phyloP scores from a whole-genome alignment of 176 grass and related monocot species.

The Cocos nucifera region DNA sequence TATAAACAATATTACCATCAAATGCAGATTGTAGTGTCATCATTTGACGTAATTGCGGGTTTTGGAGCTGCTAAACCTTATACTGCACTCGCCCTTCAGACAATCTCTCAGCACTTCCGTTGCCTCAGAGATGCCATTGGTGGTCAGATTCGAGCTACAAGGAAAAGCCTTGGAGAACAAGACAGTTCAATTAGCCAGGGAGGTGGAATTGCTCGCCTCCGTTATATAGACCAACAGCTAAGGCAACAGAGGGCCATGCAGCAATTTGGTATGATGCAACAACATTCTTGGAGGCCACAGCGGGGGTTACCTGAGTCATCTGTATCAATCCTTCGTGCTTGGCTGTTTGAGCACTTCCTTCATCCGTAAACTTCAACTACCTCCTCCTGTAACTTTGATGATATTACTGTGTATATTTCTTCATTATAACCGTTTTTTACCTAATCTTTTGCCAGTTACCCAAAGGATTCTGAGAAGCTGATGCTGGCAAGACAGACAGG shows the following conservation, averaged over 20 bases:
- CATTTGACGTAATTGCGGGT: slow-evolving; percentile 60
- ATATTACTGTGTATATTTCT: not conserved
- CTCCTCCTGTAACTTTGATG: too few species aligned
- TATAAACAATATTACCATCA: slow-evolving; percentile 87
- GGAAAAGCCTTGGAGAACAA: slow-evolving; percentile 65
- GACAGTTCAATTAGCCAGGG: slow-evolving; percentile 28
- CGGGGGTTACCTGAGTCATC: slow-evolving; percentile 82
- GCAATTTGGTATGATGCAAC: slow-evolving; percentile 97
- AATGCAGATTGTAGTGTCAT: slow-evolving; percentile 71
- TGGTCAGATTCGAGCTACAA: slow-evolving; percentile 47
- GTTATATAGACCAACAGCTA: slow-evolving; percentile 83
- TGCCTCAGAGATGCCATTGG: slow-evolving; percentile 78
- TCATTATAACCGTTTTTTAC: not conserved
- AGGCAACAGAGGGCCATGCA: slow-evolving; percentile 90
- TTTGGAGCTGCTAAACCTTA: slow-evolving; percentile 59
- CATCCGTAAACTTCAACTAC: slow-evolving; percentile 44
- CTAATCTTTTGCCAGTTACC: slow-evolving; percentile 41
- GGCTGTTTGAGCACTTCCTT: slow-evolving; percentile 95
- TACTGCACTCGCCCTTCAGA: slow-evolving; percentile 78
- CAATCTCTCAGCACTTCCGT: slow-evolving; percentile 84
- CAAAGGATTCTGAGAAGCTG: slow-evolving; percentile 88
- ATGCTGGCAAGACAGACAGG: slow-evolving; percentile 83
- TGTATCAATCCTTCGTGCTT: slow-evolving; percentile 80
- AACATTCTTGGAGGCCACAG: slow-evolving; percentile 77
- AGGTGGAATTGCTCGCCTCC: slow-evolving; percentile 57